Base-by-base conservation (phyloP, 805 yeast species). In the Tetrapisispora taiwanensis region DNA sequence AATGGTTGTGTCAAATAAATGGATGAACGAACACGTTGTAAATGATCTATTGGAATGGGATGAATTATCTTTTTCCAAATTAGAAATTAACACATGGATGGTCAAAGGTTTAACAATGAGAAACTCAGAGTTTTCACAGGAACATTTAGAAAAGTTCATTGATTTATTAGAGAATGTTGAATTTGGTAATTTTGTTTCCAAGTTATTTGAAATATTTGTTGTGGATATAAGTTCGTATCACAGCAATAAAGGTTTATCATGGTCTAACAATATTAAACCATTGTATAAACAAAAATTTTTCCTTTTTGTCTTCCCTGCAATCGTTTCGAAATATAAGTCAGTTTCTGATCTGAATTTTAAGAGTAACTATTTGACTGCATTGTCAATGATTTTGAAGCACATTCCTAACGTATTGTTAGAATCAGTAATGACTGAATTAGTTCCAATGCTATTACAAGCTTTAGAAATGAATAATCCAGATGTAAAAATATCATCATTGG, bases 271-370 rank as follows among this genome's bases (percentile, higher is more conserved):
- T 47, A 74, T 82, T 17, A 74, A 84, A 46, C 61, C 75, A 37
- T 69, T 92, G 20, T 86, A 83, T 70, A 87, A 87, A 58, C 98
- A 92, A 56, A 79, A 79, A 50, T 71, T 85, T 22, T 86, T 87
- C 58, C 76, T 77, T 47, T 64, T 70, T 8, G 66, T 78, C 1
- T 69, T 86, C 6, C 83, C 84, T 0, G 61, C 59, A 27, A 58
- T 87, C 28, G 75, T 82, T 7, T 57, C 62, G 0, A 72, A 71
- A 3, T 79, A 74, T 58, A 62, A 65, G 27, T 51, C 47, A 7
- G 46, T 53, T 1, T 27, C 44, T 1, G 55, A 60, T 10, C 50
- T 63, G 46, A 39, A 35, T 3, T 46, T 58, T 15, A 74, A 74
- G 48, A 74, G 77, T 39, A 72, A 75, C 39, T 78, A 77, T 51